Percentiles rank a stretch among this genome's conserved stretches.
phyloP scores from a whole-genome alignment of 331 rosid genomes.

The Quercus phellos region DNA sequence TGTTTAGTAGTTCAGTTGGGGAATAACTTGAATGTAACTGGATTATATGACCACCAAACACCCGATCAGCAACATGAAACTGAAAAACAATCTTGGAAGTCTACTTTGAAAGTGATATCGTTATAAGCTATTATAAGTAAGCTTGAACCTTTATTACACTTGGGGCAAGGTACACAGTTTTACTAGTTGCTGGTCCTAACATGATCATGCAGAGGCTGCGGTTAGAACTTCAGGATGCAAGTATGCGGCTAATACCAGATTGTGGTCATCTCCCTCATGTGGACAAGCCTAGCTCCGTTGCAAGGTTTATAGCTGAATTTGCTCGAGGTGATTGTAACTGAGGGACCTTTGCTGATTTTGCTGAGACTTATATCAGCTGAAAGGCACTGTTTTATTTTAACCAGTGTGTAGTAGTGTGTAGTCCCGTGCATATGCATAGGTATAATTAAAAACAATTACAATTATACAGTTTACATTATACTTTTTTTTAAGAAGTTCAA shows the following conservation, averaged over 20 bases:
- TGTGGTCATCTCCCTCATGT: constrained; percentile 56
- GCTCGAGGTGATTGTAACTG: constrained; percentile 4
- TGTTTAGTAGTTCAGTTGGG: background rate
- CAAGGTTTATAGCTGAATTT: constrained; percentile 34
- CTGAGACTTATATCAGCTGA: background rate
- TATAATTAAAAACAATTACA: no score
- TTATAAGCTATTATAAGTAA: background rate
- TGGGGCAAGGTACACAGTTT: background rate
- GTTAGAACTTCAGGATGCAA: constrained; percentile 41
- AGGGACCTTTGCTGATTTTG: background rate
- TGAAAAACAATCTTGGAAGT: background rate
- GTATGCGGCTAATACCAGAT: constrained; percentile 25
- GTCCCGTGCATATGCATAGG: rapidly evolving
- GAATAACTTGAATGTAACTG: background rate
- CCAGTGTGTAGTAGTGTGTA: no score
- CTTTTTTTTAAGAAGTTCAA: no score
- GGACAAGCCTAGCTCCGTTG: constrained; percentile 33
- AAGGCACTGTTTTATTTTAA: no score
- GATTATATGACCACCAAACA: background rate
- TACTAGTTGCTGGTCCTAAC: background rate
- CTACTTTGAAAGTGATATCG: background rate
- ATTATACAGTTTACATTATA: no score
- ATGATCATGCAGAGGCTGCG: constrained; percentile 36
- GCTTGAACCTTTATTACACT: background rate
- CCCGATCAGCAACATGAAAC: background rate